phyloP scores from a whole-genome alignment of 2,329 filamentous ascomycete species.

The Fusarium heterosporum region DNA sequence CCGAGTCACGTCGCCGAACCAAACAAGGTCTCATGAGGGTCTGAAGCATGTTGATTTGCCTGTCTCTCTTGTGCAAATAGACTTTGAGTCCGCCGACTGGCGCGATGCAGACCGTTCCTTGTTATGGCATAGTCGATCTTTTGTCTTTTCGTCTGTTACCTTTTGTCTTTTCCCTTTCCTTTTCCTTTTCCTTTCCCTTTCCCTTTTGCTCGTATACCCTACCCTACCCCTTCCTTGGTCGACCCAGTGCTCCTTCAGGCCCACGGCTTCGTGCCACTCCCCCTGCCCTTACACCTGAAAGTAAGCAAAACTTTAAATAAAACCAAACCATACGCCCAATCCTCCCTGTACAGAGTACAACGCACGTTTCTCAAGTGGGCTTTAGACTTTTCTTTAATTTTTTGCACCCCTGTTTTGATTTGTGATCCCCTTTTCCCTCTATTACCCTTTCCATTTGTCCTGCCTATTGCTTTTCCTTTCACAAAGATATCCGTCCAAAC shows the following conservation, averaged over 20 bases:
- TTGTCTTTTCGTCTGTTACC: conserved; percentile 7
- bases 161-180: conserved; percentile 1
- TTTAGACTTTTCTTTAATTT: conserved; percentile 26
- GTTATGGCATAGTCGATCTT: conserved; percentile 33
- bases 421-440: conserved; percentile 22
- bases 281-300: conserved; percentile 27
- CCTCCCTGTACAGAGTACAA: conserved; percentile 29
- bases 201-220: background rate
- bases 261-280: conserved; percentile 28
- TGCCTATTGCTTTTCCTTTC: conserved; percentile 3
- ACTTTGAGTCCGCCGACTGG: conserved; percentile 43
- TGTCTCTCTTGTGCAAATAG: conserved; percentile 41
- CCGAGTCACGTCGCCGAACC: conserved; percentile 31
- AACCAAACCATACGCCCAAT: conserved; percentile 34
- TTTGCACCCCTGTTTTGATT: conserved; percentile 23
- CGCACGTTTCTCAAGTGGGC: conserved; percentile 9
- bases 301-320: conserved; percentile 39
- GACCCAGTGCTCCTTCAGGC: conserved; percentile 25
- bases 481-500: conserved; percentile 20
- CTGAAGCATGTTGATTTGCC: conserved; percentile 34
- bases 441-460: conserved; percentile 9
- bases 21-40: conserved; percentile 28
- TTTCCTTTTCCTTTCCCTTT: conserved; percentile 1
- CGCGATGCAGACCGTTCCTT: conserved; percentile 14
- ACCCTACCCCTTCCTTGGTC: conserved; percentile 28